Percentiles rank a stretch among this genome's conserved stretches.
Evolutionary conservation across 202 grass and related monocot genomes (phyloP).

Genomic region (Bolboschoenoplectus hybrid): DNA sequence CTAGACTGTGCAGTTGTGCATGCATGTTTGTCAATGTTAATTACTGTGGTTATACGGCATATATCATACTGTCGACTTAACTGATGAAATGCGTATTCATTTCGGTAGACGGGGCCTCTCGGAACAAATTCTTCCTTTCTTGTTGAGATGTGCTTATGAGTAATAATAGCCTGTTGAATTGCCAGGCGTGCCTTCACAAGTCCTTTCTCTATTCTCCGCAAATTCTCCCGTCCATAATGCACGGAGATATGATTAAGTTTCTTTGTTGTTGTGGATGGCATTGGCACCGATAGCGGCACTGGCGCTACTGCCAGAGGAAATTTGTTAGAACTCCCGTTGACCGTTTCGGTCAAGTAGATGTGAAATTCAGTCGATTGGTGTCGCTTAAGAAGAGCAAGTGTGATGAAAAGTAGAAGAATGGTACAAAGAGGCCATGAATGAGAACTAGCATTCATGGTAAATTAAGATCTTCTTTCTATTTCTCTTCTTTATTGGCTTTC

Average conservation of each 20-base stretch:
- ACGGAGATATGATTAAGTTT: neutral
- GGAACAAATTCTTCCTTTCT: slow-evolving; percentile 41
- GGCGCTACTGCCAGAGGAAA: neutral
- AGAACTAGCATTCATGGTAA: slow-evolving; percentile 21
- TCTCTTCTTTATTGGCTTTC: neutral
- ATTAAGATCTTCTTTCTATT: neutral
- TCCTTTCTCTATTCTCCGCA: slow-evolving; percentile 23
- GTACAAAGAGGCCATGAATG: neutral
- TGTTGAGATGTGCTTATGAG: slow-evolving; percentile 32
- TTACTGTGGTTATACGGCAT: no score
- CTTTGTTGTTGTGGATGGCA: neutral
- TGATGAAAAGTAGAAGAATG: slow-evolving; percentile 13
- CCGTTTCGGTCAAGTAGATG: neutral
- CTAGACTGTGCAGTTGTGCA: neutral
- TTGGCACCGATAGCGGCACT: neutral
- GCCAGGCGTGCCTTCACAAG: slow-evolving; percentile 39
- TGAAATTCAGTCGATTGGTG: neutral
- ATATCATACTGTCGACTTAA: neutral
- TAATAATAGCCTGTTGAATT: slow-evolving; percentile 29
- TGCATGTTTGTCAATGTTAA: neutral
- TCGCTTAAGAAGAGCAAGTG: slow-evolving; percentile 14
- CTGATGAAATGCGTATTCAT: no score
- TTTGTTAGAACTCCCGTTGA: neutral
- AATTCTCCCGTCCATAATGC: neutral
- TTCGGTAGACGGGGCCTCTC: slow-evolving; percentile 18